These are phyloP conservation scores for Starmerella bacillaris DNA, from an alignment of 805 yeast genomes.

Conservation along the genomic window DNA sequence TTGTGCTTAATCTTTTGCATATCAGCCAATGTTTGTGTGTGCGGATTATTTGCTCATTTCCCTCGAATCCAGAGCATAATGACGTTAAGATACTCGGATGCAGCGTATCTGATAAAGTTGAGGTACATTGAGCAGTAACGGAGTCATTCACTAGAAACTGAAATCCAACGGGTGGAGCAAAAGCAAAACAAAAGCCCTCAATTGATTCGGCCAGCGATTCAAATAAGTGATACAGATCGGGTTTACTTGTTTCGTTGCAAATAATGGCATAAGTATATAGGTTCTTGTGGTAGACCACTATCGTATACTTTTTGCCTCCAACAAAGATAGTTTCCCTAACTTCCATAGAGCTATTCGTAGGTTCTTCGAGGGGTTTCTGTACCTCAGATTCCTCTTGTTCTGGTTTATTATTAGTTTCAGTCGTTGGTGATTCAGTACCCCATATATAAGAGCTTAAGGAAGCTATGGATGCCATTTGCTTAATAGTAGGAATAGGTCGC, in stretches of 20 bases:
- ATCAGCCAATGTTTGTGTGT: neutral
- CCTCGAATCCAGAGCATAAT: neutral
- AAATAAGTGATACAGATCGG: neutral
- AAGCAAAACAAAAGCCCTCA: conserved; percentile 16
- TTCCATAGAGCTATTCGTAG: neutral
- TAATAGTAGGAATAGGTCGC: neutral
- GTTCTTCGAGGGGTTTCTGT: neutral
- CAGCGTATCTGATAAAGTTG: conserved; percentile 7
- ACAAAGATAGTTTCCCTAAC: neutral
- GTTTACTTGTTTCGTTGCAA: neutral
- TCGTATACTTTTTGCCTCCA: neutral
- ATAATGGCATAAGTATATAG: conserved; percentile 6
- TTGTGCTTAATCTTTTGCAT: neutral
- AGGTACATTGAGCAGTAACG: conserved; percentile 1
- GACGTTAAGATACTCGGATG: conserved; percentile 6
- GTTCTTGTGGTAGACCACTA: conserved; percentile 4
- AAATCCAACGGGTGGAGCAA: conserved; percentile 15
- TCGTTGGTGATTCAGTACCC: too few species aligned
- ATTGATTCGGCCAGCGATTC: conserved; percentile 8
- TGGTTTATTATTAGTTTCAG: too few species aligned
- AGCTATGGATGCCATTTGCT: neutral
- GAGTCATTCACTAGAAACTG: conserved; percentile 7
- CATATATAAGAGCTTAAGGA: neutral
- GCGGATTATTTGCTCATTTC: conserved; percentile 6
- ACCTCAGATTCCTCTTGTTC: too few species aligned